A percentile compares a stretch with the other conserved stretches of the same genome.
Conservation (phyloP, 1,284 basidiomycete genomes). For the Kalmanozyma brasiliensis region DNA sequence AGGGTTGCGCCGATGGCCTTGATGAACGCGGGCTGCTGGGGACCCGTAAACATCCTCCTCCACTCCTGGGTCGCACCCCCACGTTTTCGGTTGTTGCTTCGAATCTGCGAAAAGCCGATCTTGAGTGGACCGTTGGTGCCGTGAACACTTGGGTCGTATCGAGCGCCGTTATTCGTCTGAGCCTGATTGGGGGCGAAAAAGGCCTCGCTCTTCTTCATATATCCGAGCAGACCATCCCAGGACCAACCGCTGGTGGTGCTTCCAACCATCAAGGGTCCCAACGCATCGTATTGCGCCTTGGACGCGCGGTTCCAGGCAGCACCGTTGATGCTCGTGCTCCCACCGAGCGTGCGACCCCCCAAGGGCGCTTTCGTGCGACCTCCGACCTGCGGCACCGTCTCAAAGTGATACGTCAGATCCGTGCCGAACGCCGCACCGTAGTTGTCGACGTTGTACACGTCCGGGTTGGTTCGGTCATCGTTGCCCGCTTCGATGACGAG, state of each 20-base stretch:
- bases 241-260: constrained; percentile 70
- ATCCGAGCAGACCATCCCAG: constrained; percentile 72
- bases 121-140: constrained; percentile 73
- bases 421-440: constrained; percentile 72
- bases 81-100: constrained; percentile 43
- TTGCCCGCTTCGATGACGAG: constrained; percentile 66
- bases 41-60: constrained; percentile 73
- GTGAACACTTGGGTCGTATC: constrained; percentile 70
- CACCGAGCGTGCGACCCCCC: constrained; percentile 74
- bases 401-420: constrained; percentile 72
- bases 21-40: constrained; percentile 73
- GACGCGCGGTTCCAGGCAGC: constrained; percentile 74
- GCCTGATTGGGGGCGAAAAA: constrained; percentile 73
- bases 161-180: constrained; percentile 72
- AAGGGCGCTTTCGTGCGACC: constrained; percentile 69
- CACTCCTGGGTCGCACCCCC: constrained; percentile 43
- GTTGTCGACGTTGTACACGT: constrained; percentile 60
- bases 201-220: constrained; percentile 74
- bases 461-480: constrained; percentile 39
- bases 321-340: constrained; percentile 75
- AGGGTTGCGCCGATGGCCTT: constrained; percentile 71
- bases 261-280: constrained; percentile 72
- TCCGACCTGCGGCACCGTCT: constrained; percentile 69
- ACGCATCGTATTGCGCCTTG: constrained; percentile 74
- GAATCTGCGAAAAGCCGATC: constrained; percentile 69